Base-by-base conservation (phyloP, 1,284 basidiomycete genomes). In the Thelephora terrestris region DNA sequence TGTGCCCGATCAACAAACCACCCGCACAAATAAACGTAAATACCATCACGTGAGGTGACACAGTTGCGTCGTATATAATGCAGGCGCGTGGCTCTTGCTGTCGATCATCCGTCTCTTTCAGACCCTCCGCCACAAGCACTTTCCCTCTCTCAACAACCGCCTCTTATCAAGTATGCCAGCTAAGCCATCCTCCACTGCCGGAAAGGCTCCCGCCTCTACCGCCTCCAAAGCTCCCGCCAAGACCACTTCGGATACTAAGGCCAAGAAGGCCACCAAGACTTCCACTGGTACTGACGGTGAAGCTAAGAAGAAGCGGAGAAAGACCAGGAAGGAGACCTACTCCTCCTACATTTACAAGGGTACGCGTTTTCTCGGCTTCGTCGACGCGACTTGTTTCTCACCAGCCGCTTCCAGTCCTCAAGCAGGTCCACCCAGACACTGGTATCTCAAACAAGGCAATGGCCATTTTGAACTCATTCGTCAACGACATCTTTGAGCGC, bases 371-470 rank as follows among this genome's bases (percentile, higher is more conserved):
- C 18, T 24, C n/a, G 38, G 43, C 17, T 29, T 37, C 14, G 34
- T 37, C 29, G 29, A 32, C 29, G 29, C 29, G 29, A 14, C 29
- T 32, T 32, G 6, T 14, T 32, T 32, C 59, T 50, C 48, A 23
- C 20, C 43, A 34, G 10, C 37, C 64, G 55, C 60, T 59, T 61
- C 61, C 60, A 74, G 79, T 81, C 50, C 70, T 81, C 54, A 81
- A 80, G 71, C 76, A 78, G 59, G 82, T 85, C 52, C 82, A 84
- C 71, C 81, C 82, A 55, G 82, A 85, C 64, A 84, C 81, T 54
- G 82, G 81, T 76, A 83, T 84, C 69, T 74, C 77, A 45, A 84
- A 82, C 76, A 85, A 85, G 70, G 81, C 81, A 46, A 85, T 85
- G 82, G 73, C 76, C 48, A 82, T 85, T 62, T 67, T 85, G 52